Evolutionary conservation across 441 rosid genomes (phyloP).

Genomic region (Erodium texanum): DNA sequence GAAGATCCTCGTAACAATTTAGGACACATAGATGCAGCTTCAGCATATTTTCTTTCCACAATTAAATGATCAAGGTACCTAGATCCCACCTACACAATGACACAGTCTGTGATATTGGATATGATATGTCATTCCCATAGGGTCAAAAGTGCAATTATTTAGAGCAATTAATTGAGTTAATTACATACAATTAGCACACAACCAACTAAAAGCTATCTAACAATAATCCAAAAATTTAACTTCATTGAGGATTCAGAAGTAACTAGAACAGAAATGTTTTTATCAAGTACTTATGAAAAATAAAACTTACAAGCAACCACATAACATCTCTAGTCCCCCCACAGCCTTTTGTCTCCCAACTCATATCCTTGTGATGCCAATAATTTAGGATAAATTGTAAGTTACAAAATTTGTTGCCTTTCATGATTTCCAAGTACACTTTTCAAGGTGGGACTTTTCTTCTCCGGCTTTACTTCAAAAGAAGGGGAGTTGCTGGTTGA

Average conservation of each 20-base stretch:
- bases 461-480: neutral
- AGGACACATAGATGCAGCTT: constrained; percentile 97
- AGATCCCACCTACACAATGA: constrained; percentile 76
- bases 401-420: neutral
- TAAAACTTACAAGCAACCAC: neutral
- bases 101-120: neutral
- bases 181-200: neutral
- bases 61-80: constrained; percentile 98
- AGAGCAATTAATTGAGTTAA: neutral
- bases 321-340: neutral
- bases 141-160: neutral
- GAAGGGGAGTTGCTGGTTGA: neutral
- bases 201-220: neutral
- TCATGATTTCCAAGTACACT: neutral
- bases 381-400: neutral
- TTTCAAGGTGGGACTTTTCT: neutral
- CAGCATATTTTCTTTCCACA: constrained; percentile 91
- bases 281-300: neutral
- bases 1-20: constrained; percentile 90
- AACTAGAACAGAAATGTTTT: neutral
- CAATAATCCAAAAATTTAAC: neutral
- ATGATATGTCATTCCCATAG: no score
- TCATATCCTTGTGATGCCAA: neutral
- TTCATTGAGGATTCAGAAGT: neutral
- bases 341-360: neutral